phyloP scores from a whole-genome alignment of 495 filamentous ascomycete species.

The Aspergillus affinis region DNA sequence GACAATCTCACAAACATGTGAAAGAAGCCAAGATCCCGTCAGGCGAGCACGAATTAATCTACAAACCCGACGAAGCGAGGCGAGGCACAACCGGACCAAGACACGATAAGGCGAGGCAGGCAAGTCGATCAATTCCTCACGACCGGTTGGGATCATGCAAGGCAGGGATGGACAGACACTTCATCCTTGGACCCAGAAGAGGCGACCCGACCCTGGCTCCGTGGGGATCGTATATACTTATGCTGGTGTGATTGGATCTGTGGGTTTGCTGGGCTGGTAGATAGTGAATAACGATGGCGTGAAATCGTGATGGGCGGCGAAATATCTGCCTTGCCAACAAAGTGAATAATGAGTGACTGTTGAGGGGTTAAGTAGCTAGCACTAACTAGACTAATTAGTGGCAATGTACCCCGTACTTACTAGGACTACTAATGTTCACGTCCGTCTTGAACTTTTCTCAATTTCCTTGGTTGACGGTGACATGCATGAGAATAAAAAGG shows the following conservation, averaged over 20 bases:
- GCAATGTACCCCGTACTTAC: no score
- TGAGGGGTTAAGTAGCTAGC: neutral
- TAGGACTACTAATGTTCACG: neutral
- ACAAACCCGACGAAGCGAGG: neutral
- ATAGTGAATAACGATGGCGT: no score
- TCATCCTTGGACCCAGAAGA: neutral
- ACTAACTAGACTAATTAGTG: no score
- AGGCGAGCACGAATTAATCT: neutral
- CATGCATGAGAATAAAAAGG: neutral
- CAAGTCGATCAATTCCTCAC: slow-evolving; percentile 7
- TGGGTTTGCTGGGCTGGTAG: no score
- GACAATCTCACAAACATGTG: neutral
- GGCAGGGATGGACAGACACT: slow-evolving; percentile 5
- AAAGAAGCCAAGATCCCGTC: neutral
- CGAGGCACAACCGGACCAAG: no score
- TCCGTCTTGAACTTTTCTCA: neutral
- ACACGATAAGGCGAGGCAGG: slow-evolving; percentile 3
- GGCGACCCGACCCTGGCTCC: neutral
- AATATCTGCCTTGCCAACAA: neutral
- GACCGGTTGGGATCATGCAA: slow-evolving; percentile 2
- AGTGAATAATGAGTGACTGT: no score
- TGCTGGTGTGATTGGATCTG: no score
- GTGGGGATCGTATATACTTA: neutral
- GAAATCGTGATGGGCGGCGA: no score
- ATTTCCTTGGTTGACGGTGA: neutral